Conservation (phyloP, 306 rosid genomes). For the Glycine soja region DNA sequence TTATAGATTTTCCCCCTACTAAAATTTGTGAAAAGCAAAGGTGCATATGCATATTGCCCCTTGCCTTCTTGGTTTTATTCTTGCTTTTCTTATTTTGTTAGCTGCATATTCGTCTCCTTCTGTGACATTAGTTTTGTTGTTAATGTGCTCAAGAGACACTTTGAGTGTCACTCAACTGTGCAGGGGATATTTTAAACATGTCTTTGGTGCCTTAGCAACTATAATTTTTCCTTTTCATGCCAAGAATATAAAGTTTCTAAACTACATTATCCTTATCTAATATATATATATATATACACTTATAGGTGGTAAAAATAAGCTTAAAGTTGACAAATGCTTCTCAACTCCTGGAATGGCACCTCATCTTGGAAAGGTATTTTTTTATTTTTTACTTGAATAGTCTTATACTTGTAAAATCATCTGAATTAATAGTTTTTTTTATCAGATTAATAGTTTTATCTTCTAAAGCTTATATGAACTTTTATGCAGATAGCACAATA, state of each 20-base stretch:
- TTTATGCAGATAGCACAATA: slow-evolving; percentile 83
- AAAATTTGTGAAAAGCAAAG: slow-evolving; percentile 29
- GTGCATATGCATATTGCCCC: slow-evolving; percentile 6
- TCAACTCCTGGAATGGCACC: slow-evolving; percentile 96
- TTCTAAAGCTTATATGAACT: slow-evolving; percentile 48
- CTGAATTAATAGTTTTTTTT: slow-evolving; percentile 30
- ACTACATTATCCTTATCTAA: slow-evolving; percentile 31
- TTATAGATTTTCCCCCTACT: slow-evolving; percentile 2
- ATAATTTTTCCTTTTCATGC: slow-evolving; percentile 6
- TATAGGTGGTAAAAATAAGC: slow-evolving; percentile 78
- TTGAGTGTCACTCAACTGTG: slow-evolving; percentile 22
- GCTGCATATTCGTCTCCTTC: slow-evolving; percentile 20
- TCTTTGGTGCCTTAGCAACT: slow-evolving; percentile 10
- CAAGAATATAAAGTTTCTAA: slow-evolving; percentile 21
- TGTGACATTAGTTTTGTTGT: neutral
- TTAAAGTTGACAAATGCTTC: slow-evolving; percentile 96
- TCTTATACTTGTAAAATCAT: slow-evolving; percentile 33
- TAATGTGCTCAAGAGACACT: neutral
- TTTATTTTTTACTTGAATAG: slow-evolving; percentile 5
- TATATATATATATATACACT: slow-evolving; percentile 44
- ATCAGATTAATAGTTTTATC: slow-evolving; percentile 20
- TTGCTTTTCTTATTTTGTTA: neutral
- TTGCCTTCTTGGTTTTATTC: slow-evolving; percentile 38
- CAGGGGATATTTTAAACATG: slow-evolving; percentile 29
- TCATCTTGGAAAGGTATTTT: slow-evolving; percentile 84